Evolutionary conservation across 78 protist species (phyloP).

Genomic region (Guillardia theta): DNA sequence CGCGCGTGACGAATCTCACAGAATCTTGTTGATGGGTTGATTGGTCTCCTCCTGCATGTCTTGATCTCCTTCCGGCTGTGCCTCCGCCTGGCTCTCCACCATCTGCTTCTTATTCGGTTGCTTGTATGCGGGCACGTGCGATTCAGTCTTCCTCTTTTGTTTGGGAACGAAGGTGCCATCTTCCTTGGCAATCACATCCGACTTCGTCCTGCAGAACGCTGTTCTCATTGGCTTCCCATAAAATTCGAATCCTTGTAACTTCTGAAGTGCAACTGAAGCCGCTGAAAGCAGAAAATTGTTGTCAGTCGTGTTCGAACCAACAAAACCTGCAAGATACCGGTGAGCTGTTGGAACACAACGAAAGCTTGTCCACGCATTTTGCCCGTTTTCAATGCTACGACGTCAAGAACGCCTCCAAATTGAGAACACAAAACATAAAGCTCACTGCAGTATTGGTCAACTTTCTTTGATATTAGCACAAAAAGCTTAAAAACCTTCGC

Average conservation of each 20-base stretch:
- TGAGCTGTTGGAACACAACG: slow-evolving; percentile 82
- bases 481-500: neutral
- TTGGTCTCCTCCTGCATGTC: neutral
- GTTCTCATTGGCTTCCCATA: slow-evolving; percentile 72
- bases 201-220: slow-evolving; percentile 52
- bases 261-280: slow-evolving; percentile 80
- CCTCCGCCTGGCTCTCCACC: neutral
- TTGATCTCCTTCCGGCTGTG: neutral
- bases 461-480: neutral
- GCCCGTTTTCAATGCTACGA: slow-evolving; percentile 79
- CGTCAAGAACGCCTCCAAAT: slow-evolving; percentile 73
- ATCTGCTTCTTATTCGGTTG: neutral
- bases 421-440: slow-evolving; percentile 61
- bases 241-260: slow-evolving; percentile 82
- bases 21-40: slow-evolving; percentile 61
- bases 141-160: neutral
- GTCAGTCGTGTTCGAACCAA: no score
- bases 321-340: no score
- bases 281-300: no score
- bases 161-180: slow-evolving; percentile 76
- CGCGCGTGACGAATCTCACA: no score
- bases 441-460: slow-evolving; percentile 45
- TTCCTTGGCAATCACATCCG: slow-evolving; percentile 77
- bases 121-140: neutral
- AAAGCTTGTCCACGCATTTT: slow-evolving; percentile 95